phyloP scores from a whole-genome alignment of 805 yeast genomes.

The Saccharomyces paradoxus region DNA sequence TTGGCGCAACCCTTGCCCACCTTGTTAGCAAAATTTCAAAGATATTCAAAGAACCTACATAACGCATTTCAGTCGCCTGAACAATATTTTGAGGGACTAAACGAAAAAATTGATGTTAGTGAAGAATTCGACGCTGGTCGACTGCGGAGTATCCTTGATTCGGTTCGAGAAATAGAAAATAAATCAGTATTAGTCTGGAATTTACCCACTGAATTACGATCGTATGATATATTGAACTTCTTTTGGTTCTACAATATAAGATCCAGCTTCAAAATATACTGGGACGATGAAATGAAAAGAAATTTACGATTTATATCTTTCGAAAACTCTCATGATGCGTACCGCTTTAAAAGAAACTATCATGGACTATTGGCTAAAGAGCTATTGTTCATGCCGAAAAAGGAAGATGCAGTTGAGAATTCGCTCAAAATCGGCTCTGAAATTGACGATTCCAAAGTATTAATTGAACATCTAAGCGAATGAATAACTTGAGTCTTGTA shows the following conservation, averaged over 20 bases:
- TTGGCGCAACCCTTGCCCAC: neutral
- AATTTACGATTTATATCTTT: slow-evolving; percentile 32
- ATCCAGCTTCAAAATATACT: slow-evolving; percentile 21
- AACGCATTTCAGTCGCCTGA: slow-evolving; percentile 18
- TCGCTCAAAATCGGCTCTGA: neutral
- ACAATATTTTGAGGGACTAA: slow-evolving; percentile 8
- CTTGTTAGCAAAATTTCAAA: neutral
- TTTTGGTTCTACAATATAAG: slow-evolving; percentile 29
- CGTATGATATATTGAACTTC: slow-evolving; percentile 12
- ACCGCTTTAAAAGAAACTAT: slow-evolving; percentile 42
- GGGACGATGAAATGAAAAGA: slow-evolving; percentile 13
- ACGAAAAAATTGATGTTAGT: neutral
- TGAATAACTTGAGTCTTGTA: neutral
- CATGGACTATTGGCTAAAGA: slow-evolving; percentile 36
- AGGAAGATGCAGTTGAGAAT: neutral
- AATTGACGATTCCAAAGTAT: slow-evolving; percentile 9
- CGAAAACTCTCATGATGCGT: slow-evolving; percentile 38
- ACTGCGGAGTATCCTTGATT: neutral
- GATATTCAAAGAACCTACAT: slow-evolving; percentile 9
- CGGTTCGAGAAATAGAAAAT: slow-evolving; percentile 11
- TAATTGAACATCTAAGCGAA: slow-evolving; percentile 16
- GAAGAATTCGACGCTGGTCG: neutral
- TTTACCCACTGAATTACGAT: slow-evolving; percentile 16
- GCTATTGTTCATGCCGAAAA: neutral
- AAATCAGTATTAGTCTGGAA: slow-evolving; percentile 26